Percentiles rank a stretch among this genome's conserved stretches.
These are phyloP conservation scores for Saccharata proteae DNA, from an alignment of 2,329 filamentous ascomycete species.

Conservation along the genomic window DNA sequence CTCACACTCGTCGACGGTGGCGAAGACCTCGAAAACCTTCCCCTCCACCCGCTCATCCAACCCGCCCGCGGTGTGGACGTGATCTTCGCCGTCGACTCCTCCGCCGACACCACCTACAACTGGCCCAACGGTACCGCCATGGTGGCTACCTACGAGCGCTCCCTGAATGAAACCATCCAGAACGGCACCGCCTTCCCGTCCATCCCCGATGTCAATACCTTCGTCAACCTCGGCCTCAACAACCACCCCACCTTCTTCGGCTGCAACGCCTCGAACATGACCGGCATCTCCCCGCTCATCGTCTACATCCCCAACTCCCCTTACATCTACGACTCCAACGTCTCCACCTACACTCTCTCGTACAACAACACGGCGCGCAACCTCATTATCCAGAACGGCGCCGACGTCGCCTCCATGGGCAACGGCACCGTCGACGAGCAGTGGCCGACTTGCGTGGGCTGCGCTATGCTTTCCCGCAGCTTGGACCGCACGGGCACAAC, in stretches of 20 bases:
- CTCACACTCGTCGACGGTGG: slow-evolving; percentile 71
- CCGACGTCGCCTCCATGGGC: slow-evolving; percentile 68
- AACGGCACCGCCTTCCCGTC: slow-evolving; percentile 62
- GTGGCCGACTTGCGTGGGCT: slow-evolving; percentile 79
- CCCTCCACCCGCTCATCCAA: slow-evolving; percentile 65
- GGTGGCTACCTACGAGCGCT: slow-evolving; percentile 61
- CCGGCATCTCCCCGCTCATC: slow-evolving; percentile 51
- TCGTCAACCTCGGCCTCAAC: slow-evolving; percentile 67
- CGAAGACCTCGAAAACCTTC: slow-evolving; percentile 67
- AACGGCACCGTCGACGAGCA: slow-evolving; percentile 61
- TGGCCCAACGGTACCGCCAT: slow-evolving; percentile 72
- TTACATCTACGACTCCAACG: slow-evolving; percentile 65
- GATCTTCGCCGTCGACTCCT: slow-evolving; percentile 69
- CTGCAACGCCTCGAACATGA: slow-evolving; percentile 55
- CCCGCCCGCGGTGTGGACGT: slow-evolving; percentile 62
- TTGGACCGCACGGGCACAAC: slow-evolving; percentile 56
- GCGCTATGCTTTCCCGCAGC: slow-evolving; percentile 69
- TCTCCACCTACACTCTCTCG: slow-evolving; percentile 59
- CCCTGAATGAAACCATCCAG: slow-evolving; percentile 40
- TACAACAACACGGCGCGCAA: slow-evolving; percentile 59
- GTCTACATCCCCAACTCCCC: slow-evolving; percentile 85
- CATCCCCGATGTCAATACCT: slow-evolving; percentile 63
- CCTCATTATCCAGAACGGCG: slow-evolving; percentile 75
- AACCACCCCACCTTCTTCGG: slow-evolving; percentile 68
- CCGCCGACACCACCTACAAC: slow-evolving; percentile 52